These are phyloP conservation scores for Waltiozyma sp. DNA, from an alignment of 1,139 yeast species.

Conservation along the genomic window DNA sequence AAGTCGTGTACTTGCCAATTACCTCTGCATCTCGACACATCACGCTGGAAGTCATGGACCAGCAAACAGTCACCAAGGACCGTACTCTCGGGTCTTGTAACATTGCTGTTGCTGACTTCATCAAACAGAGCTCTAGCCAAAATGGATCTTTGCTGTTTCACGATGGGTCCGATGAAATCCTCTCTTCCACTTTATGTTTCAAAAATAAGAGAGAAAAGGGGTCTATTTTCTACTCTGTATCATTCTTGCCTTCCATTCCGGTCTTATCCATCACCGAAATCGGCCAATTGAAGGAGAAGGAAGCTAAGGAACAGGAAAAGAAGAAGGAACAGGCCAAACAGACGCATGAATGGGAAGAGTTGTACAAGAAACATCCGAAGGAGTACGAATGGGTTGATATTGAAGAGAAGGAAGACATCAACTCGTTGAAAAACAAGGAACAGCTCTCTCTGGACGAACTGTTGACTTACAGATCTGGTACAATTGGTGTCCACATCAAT, in stretches of 20 bases:
- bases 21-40: slow-evolving; percentile 51
- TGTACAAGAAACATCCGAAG: slow-evolving; percentile 46
- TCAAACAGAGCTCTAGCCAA: slow-evolving; percentile 31
- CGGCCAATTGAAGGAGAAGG: slow-evolving; percentile 30
- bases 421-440: slow-evolving; percentile 22
- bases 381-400: slow-evolving; percentile 54
- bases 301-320: slow-evolving; percentile 28
- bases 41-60: slow-evolving; percentile 51
- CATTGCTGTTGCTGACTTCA: slow-evolving; percentile 37
- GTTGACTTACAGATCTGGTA: slow-evolving; percentile 49
- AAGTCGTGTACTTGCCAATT: slow-evolving; percentile 52
- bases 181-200: slow-evolving; percentile 35
- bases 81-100: slow-evolving; percentile 52
- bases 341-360: slow-evolving; percentile 32
- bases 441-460: slow-evolving; percentile 41
- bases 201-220: slow-evolving; percentile 36
- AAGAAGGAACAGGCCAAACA: slow-evolving; percentile 30
- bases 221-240: slow-evolving; percentile 40
- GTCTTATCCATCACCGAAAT: slow-evolving; percentile 49
- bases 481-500: slow-evolving; percentile 39
- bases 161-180: slow-evolving; percentile 34
- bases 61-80: slow-evolving; percentile 51
- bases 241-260: slow-evolving; percentile 55
- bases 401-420: slow-evolving; percentile 31
- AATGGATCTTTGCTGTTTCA: slow-evolving; percentile 37